A percentile compares a stretch with the other conserved stretches of the same genome.
Conservation (phyloP, 2,329 filamentous ascomycete species). For the Phoma sp. region DNA sequence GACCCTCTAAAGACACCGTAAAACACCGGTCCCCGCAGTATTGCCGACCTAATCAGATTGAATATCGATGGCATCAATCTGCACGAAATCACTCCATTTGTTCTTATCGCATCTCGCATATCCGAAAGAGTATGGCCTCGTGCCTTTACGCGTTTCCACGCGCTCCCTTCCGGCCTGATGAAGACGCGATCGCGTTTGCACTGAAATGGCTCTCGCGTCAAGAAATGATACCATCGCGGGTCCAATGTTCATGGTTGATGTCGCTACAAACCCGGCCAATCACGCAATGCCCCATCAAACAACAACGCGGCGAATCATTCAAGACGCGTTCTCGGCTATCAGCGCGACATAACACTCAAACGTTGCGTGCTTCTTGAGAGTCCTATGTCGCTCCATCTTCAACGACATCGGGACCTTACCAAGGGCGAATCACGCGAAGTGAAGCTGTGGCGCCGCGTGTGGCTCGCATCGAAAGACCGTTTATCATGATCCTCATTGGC, state of each 20-base stretch:
- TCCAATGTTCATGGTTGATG: conserved; percentile 28
- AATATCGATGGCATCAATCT: conserved; percentile 38
- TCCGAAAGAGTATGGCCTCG: conserved; percentile 5
- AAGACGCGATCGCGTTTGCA: conserved; percentile 9
- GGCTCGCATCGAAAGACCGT: not conserved
- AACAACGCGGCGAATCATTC: conserved; percentile 32
- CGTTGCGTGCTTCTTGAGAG: conserved; percentile 36
- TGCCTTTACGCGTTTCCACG: conserved; percentile 9
- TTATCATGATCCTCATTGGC: not conserved
- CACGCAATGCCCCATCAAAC: conserved; percentile 40
- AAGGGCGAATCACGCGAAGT: conserved; percentile 1
- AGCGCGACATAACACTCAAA: conserved; percentile 19
- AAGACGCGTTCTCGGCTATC: not conserved
- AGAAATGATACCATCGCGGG: conserved; percentile 13
- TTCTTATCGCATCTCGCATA: conserved; percentile 21
- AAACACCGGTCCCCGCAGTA: conserved; percentile 12
- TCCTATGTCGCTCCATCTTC: not conserved
- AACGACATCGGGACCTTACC: conserved; percentile 5
- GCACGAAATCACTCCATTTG: conserved; percentile 40
- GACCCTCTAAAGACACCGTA: conserved; percentile 17
- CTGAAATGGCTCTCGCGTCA: conserved; percentile 15
- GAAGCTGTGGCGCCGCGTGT: not conserved
- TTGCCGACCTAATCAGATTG: conserved; percentile 30
- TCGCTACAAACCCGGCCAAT: conserved; percentile 42
- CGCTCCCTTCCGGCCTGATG: conserved; percentile 14